Percentiles rank a stretch among this genome's conserved stretches.
Evolutionary conservation across 352 stramenopile genomes (phyloP).

Genomic region (Hyaloperonospora brassicae): DNA sequence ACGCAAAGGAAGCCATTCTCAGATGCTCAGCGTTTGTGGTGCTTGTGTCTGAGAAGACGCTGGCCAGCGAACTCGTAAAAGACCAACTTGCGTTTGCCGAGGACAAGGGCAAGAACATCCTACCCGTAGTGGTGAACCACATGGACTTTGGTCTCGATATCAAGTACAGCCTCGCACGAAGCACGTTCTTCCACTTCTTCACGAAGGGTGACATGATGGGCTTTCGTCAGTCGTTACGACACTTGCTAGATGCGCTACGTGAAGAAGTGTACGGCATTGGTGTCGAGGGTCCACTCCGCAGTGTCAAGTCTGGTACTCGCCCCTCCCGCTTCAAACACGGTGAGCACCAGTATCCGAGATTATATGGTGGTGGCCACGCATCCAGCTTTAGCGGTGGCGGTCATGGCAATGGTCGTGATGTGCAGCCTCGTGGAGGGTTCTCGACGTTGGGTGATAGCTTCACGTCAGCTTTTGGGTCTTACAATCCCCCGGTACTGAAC

Average conservation of each 20-base stretch:
- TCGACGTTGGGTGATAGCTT: slow-evolving; percentile 32
- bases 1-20: slow-evolving; percentile 76
- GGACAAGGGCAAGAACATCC: slow-evolving; percentile 78
- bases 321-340: slow-evolving; percentile 5
- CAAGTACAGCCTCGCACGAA: slow-evolving; percentile 74
- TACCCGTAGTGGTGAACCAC: slow-evolving; percentile 61
- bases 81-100: slow-evolving; percentile 78
- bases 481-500: slow-evolving; percentile 13
- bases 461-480: slow-evolving; percentile 20
- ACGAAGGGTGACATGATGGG: slow-evolving; percentile 71
- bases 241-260: slow-evolving; percentile 46
- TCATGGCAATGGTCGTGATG: slow-evolving; percentile 10
- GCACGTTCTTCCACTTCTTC: slow-evolving; percentile 78
- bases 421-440: slow-evolving; percentile 28
- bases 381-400: slow-evolving; percentile 7
- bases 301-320: slow-evolving; percentile 6
- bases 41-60: slow-evolving; percentile 65
- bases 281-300: slow-evolving; percentile 15
- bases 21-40: slow-evolving; percentile 73
- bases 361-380: neutral
- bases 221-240: slow-evolving; percentile 52
- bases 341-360: neutral
- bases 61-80: slow-evolving; percentile 61
- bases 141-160: slow-evolving; percentile 62
- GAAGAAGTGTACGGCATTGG: slow-evolving; percentile 67